Conservation (phyloP, 768 basidiomycete species). For the Hygrophorus russula region DNA sequence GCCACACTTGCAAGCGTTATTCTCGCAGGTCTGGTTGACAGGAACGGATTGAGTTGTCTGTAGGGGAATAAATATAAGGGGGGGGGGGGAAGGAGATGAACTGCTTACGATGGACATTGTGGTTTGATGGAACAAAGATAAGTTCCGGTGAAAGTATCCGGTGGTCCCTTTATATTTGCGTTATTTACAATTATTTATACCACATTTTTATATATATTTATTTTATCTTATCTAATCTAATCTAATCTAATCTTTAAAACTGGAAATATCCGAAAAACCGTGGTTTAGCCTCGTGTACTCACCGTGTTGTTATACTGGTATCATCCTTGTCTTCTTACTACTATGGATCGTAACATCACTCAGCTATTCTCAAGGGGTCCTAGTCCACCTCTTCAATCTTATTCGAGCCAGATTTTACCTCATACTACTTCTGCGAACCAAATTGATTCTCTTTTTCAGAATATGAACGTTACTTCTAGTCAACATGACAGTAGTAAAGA, state of each 20-base stretch:
- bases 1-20: slow-evolving; percentile 39
- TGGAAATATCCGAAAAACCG: slow-evolving; percentile 1
- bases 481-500: slow-evolving; percentile 20
- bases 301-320: background rate
- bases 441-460: slow-evolving; percentile 61
- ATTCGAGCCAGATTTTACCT: slow-evolving; percentile 20
- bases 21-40: slow-evolving; percentile 37
- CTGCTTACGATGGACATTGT: background rate
- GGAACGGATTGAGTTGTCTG: slow-evolving; percentile 23
- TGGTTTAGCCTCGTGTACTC: slow-evolving; percentile 5
- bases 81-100: background rate
- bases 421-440: slow-evolving; percentile 39
- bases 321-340: background rate
- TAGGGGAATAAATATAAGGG: slow-evolving; percentile 1
- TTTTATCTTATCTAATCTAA: too few relatives aligned
- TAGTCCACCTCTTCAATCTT: slow-evolving; percentile 33
- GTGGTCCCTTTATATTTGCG: too few relatives aligned
- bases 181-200: too few relatives aligned
- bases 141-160: too few relatives aligned
- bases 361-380: slow-evolving; percentile 46
- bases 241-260: background rate
- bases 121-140: too few relatives aligned
- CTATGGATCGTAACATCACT: slow-evolving; percentile 16
- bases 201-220: too few relatives aligned
- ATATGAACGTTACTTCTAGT: slow-evolving; percentile 31